phyloP scores from a whole-genome alignment of 2,329 filamentous ascomycete species.

The Ceratocystis papillata region DNA sequence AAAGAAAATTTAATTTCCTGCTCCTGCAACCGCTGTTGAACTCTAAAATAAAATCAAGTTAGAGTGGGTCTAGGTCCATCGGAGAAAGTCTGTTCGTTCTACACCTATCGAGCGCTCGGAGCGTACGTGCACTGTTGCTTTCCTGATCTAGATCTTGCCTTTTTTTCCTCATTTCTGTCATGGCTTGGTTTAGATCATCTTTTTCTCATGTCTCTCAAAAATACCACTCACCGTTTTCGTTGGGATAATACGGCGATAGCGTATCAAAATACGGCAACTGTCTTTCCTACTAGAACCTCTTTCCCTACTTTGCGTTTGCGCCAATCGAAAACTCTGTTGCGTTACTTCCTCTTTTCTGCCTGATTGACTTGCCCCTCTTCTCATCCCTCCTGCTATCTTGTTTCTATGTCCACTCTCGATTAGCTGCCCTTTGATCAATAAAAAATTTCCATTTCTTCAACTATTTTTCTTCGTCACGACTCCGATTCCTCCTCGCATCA shows the following conservation, averaged over 20 bases:
- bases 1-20: not conserved
- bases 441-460: not conserved
- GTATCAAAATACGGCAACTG: not conserved
- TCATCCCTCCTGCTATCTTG: not conserved
- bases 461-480: not conserved
- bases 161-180: not conserved
- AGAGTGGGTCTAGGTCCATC: not conserved
- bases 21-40: not conserved
- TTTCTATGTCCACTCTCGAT: not conserved
- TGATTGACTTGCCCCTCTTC: not conserved
- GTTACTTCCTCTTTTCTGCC: not conserved
- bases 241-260: not conserved
- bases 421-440: not conserved
- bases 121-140: not conserved
- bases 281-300: not conserved
- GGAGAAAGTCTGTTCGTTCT: not conserved
- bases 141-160: not conserved
- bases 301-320: not conserved
- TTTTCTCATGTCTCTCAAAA: not conserved
- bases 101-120: not conserved
- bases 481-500: constrained; percentile 10
- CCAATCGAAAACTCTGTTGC: not conserved
- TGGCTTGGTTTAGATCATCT: not conserved
- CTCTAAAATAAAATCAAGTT: not conserved
- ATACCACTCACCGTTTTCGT: not conserved